Evolutionary conservation across 2,329 filamentous ascomycete species (phyloP), one percentile per base, ranked within the genome.

Genomic region (Penicillium sclerotigenum): DNA sequence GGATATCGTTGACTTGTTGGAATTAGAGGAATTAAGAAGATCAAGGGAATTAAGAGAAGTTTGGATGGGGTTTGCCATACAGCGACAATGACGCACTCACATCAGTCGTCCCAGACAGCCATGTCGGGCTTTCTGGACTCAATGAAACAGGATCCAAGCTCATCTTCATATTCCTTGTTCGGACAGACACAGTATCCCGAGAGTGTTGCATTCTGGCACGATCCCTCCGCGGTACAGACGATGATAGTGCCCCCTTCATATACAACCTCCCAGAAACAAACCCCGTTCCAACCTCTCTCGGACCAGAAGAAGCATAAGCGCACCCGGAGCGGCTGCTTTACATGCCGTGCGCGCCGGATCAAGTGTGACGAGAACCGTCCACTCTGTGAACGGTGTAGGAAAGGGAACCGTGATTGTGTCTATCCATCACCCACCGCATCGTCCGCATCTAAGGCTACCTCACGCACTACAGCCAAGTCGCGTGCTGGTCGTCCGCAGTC

Each of bases 301-400:
- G 89, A 95, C 59, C 87, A 89, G 68, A 88, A 95, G 64, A 97
- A 97, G 75, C 93, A 97, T 72, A 88, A 92, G 59, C 86, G 94
- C 64, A 97, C 94, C 41, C 83, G 94, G 65, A 97, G 91, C 61
- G 94, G 94, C 28, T 99, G 94, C 76, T 97, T 84, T 70, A 97
- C 92, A 45, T 99, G 94, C 74, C 84, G 94, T 57, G 87, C 87
- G 66, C 84, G 94, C 63, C 85, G 94, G 72, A 92, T 97, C 49
- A 97, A 87, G 89, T 99, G 94, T 73, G 94, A 97, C 71, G 94
- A 99, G 75, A 83, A 80, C 22, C 89, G 87, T 65, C 94, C 94
- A 13, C 81, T 89, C 51, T 97, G 94, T 75, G 92, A 97, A 71
- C 76, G 93, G 68, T 99, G 94, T 74, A 88, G 86, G 65, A 99